A percentile compares a stretch with the other conserved stretches of the same genome.
These are phyloP conservation scores for Cladophialophora immunda DNA, from an alignment of 2,329 filamentous ascomycete species.

Conservation along the genomic window DNA sequence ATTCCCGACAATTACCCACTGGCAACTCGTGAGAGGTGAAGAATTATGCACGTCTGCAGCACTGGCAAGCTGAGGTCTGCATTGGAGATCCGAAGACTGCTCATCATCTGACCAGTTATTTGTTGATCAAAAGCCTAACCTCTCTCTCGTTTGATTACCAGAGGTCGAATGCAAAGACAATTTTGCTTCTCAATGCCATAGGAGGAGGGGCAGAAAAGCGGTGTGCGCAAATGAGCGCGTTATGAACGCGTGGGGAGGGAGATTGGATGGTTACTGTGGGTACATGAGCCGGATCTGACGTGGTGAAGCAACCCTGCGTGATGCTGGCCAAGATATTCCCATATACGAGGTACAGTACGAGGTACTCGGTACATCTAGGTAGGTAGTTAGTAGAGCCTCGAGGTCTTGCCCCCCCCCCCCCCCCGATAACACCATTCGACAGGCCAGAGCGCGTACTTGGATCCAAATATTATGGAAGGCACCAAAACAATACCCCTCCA, in stretches of 20 bases:
- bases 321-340: too few relatives aligned
- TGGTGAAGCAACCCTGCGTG: neutral
- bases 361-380: too few relatives aligned
- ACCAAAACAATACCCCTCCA: too few relatives aligned
- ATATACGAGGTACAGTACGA: too few relatives aligned
- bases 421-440: too few relatives aligned
- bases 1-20: constrained; percentile 2
- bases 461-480: too few relatives aligned
- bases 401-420: too few relatives aligned
- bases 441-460: too few relatives aligned
- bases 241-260: constrained; percentile 1
- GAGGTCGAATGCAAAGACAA: neutral
- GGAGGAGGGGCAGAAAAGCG: neutral
- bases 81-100: neutral
- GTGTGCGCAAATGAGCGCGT: neutral
- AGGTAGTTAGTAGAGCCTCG: too few relatives aligned
- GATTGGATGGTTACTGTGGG: neutral
- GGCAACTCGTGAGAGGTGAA: neutral
- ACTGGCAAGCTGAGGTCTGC: neutral
- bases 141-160: neutral
- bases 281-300: neutral
- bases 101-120: neutral
- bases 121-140: neutral
- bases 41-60: neutral
- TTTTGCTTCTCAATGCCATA: neutral